Base-by-base conservation (phyloP, 257 asterid genomes). In the Salvia miltiorrhiza region DNA sequence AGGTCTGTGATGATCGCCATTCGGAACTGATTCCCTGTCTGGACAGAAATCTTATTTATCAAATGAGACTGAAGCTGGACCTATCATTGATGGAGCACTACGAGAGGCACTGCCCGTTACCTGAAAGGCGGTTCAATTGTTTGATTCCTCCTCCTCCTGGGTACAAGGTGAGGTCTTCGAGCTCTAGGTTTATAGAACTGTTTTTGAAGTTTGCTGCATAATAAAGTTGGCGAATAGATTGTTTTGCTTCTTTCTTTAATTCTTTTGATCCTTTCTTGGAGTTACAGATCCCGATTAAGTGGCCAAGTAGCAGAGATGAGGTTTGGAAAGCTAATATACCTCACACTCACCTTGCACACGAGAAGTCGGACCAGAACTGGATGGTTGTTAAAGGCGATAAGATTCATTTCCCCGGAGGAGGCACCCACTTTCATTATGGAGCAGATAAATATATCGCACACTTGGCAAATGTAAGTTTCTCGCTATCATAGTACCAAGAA, bases 1-100 rank as follows among this genome's bases (percentile, higher is more conserved):
- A 91, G 99, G 99, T 95, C 40, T 95, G 99, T 66, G 99, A 95
- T 78, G 99, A 95, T 72, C 98, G 95, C 17, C 93, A 89, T 81
- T 89, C 97, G 20, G 99, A 95, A 85, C 78, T 95, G 79, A 95
- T 95, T 78, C 99, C 98, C 28, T 95, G 99, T 71, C 88, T 95
- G 61, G 99, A 95, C 86, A 85, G 99, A 82, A 75, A 91, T 83
- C 92, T 87, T 78, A 91, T 89, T 76, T 95, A 89, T 64, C 99
- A 92, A 71, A 87, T 77, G 87, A 86, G 97, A 84, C 48, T 92
- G 81, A 95, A 95, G 77, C 79, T 92, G 90, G 98, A 95, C 77
- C 82, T 95, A 30, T 81, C 96, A 47, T 64, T 95, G 79, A 95
- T 94, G 99, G 99, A 95, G 89, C 99, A 95, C 85, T 95, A 95